These are phyloP conservation scores for Crithidia bombi DNA, from an alignment of 208 protist genomes.

Conservation along the genomic window DNA sequence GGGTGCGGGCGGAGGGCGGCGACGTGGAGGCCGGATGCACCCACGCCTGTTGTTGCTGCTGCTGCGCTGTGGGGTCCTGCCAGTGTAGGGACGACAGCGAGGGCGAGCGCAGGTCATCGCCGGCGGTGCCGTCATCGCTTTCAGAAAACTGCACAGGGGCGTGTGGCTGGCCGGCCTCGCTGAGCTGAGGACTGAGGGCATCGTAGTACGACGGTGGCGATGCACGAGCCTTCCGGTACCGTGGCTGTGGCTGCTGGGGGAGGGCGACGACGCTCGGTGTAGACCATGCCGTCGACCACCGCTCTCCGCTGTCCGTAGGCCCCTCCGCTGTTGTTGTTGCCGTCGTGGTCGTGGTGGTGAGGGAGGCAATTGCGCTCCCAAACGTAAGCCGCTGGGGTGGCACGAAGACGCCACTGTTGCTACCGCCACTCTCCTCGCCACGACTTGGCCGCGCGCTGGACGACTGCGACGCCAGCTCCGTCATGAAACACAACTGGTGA, in stretches of 20 bases:
- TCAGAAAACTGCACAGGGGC: background rate
- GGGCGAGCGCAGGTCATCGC: background rate
- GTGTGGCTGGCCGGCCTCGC: background rate
- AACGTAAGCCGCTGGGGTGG: slow-evolving; percentile 35
- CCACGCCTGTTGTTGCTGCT: slow-evolving; percentile 6
- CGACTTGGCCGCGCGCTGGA: slow-evolving; percentile 5
- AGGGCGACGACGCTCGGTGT: background rate
- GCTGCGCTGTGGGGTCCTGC: background rate
- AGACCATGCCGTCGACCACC: slow-evolving; percentile 18
- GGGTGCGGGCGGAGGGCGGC: slow-evolving; percentile 18
- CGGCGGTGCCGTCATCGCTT: background rate
- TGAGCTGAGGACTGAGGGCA: background rate
- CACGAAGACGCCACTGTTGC: background rate
- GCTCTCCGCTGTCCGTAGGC: slow-evolving; percentile 16
- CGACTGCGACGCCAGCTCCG: slow-evolving; percentile 2
- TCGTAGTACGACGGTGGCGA: slow-evolving; percentile 17
- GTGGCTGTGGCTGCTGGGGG: background rate
- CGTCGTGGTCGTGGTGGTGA: slow-evolving; percentile 5
- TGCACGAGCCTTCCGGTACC: background rate
- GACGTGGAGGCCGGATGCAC: background rate
- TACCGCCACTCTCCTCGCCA: background rate
- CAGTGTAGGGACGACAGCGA: background rate
- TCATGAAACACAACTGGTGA: background rate
- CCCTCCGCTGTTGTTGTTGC: background rate
- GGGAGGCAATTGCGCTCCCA: slow-evolving; percentile 23